Conservation (phyloP, 306 rosid genomes). For the Casuarina glauca region DNA sequence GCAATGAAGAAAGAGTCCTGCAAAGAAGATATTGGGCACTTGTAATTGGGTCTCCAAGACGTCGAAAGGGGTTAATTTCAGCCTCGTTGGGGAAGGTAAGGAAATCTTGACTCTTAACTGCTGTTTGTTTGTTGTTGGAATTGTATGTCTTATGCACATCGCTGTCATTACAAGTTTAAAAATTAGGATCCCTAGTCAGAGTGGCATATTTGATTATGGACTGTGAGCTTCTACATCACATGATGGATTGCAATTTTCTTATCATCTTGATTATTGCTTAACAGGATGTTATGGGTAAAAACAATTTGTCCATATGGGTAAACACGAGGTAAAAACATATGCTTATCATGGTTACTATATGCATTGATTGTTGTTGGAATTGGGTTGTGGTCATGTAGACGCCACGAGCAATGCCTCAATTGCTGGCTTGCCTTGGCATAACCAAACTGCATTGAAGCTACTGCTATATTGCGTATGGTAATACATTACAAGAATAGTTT, state of each 20-base stretch:
- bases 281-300: too few relatives aligned
- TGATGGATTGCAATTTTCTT: too few relatives aligned
- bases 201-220: too few relatives aligned
- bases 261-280: too few relatives aligned
- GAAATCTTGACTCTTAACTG: constrained; percentile 18
- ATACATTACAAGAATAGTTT: not conserved
- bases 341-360: not conserved
- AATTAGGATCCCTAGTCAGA: too few relatives aligned
- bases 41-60: constrained; percentile 87
- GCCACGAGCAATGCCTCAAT: not conserved
- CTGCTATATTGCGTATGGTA: constrained; percentile 10
- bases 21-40: constrained; percentile 82
- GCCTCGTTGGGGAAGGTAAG: constrained; percentile 88
- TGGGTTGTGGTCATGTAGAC: not conserved
- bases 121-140: constrained; percentile 9
- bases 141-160: not conserved
- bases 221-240: too few relatives aligned
- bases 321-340: not conserved
- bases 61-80: constrained; percentile 58
- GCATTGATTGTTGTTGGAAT: not conserved
- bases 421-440: not conserved
- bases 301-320: too few relatives aligned
- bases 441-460: constrained; percentile 25
- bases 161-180: too few relatives aligned
- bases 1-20: constrained; percentile 47